Conservation (phyloP, 495 filamentous ascomycete genomes). For the Podospora pseudocomata region DNA sequence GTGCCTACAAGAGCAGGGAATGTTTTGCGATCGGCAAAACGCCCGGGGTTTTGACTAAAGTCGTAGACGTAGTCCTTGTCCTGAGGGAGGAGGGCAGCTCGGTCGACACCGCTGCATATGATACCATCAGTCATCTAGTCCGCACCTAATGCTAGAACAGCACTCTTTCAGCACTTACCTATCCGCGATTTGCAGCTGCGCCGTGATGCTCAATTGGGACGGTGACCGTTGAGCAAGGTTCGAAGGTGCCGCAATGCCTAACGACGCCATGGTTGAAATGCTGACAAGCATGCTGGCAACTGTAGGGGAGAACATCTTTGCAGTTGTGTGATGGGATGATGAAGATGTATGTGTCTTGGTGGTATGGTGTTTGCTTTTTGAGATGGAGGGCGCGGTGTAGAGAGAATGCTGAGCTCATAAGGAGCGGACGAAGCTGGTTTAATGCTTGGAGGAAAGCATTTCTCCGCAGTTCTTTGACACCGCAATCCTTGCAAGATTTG, state of each 20-base stretch:
- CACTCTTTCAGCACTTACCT: neutral
- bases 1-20: slow-evolving; percentile 45
- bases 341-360: too few relatives aligned
- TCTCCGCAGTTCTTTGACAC: neutral
- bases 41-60: slow-evolving; percentile 20
- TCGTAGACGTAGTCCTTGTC: slow-evolving; percentile 32
- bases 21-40: slow-evolving; percentile 37
- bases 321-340: neutral
- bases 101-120: slow-evolving; percentile 23
- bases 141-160: neutral
- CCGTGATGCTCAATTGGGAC: neutral
- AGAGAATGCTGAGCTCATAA: neutral
- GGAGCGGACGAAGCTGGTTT: neutral
- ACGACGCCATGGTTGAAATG: neutral
- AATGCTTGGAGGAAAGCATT: neutral
- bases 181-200: neutral
- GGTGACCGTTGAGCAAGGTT: neutral
- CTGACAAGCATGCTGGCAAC: neutral
- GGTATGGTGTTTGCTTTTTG: neutral
- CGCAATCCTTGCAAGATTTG: neutral
- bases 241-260: neutral
- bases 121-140: neutral
- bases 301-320: neutral
- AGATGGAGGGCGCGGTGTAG: neutral
- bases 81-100: slow-evolving; percentile 30